Conservation (phyloP, 176 grass and related monocot genomes). For the Carex littledalei region DNA sequence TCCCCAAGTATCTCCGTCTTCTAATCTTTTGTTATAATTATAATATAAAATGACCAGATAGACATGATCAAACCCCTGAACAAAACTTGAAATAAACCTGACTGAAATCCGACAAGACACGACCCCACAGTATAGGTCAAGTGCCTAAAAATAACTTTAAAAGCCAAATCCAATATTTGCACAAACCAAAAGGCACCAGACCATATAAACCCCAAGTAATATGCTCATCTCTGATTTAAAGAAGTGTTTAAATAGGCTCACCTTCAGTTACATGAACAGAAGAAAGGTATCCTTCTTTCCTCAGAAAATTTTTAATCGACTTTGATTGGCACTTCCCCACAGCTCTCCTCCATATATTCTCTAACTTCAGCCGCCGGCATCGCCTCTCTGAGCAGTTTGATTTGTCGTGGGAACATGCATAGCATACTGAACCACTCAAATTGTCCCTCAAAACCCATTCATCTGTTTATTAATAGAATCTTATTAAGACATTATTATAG, state of each 20-base stretch:
- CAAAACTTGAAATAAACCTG: background rate
- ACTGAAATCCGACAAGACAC: background rate
- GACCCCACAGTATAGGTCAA: background rate
- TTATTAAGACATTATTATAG: background rate
- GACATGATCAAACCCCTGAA: background rate
- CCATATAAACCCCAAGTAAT: background rate
- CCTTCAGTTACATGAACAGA: conserved; percentile 89
- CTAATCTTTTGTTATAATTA: background rate
- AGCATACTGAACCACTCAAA: conserved; percentile 54
- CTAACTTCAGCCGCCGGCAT: conserved; percentile 72
- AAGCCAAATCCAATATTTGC: background rate
- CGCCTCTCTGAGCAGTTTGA: conserved; percentile 76
- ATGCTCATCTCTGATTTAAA: background rate
- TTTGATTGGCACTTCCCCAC: conserved; percentile 68
- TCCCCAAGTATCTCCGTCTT: background rate
- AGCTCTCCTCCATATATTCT: conserved; percentile 83
- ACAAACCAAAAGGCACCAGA: background rate
- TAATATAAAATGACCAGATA: background rate
- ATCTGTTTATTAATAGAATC: conserved; percentile 39
- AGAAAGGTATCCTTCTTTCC: conserved; percentile 73
- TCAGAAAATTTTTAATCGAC: conserved; percentile 77
- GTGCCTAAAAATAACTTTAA: conserved; percentile 5
- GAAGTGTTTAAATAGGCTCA: conserved; percentile 20
- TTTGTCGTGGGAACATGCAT: conserved; percentile 70
- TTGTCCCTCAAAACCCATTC: conserved; percentile 69